Percentiles rank a stretch among this genome's conserved stretches.
These are phyloP conservation scores for Oryza brachyantha DNA, from an alignment of 176 grass and related monocot species.

Conservation along the genomic window DNA sequence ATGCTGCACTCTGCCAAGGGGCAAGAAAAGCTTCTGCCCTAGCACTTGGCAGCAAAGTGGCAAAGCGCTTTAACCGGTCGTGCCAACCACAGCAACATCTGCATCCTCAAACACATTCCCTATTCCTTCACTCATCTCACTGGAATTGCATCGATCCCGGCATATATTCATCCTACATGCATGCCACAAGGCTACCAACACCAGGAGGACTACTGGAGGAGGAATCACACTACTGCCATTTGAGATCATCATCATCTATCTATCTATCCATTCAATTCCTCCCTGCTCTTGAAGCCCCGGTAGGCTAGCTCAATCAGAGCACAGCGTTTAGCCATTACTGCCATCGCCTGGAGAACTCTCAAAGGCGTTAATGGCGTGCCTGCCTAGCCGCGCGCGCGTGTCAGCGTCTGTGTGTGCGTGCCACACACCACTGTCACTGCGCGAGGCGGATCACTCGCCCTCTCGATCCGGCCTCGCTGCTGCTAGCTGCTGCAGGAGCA, in stretches of 20 bases:
- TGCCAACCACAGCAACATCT: neutral
- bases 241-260: neutral
- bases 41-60: neutral
- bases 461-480: no score
- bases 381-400: no score
- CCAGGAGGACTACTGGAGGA: no score
- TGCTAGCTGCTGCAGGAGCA: neutral
- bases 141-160: neutral
- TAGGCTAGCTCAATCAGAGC: neutral
- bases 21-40: neutral
- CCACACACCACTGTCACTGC: no score
- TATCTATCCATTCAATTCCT: neutral
- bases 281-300: neutral
- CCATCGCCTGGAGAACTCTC: neutral
- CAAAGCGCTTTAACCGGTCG: no score
- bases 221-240: neutral
- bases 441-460: neutral
- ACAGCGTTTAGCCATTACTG: neutral
- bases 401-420: neutral
- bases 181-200: neutral
- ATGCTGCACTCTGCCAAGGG: neutral
- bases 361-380: conserved; percentile 24
- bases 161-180: neutral
- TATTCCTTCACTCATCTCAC: neutral
- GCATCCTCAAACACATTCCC: neutral